Evolutionary conservation across 257 asterid genomes (phyloP), one percentile per base, ranked within the genome.

Genomic region (Salvia splendens): DNA sequence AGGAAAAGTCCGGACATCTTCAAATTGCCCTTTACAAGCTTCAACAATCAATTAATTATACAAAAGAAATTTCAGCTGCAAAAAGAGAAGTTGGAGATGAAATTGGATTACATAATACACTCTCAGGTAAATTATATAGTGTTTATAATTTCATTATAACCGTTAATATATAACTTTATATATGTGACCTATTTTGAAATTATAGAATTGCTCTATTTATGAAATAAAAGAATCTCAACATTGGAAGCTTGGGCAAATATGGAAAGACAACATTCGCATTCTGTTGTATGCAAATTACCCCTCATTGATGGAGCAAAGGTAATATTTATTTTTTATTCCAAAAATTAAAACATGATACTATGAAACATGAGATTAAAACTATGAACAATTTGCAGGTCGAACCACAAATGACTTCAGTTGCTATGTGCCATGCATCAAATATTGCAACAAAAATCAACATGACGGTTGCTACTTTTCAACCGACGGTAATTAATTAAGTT

Each of bases 251-350:
- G 98, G 97, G 75, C 77, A 52, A 79, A 77, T 61, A 66, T 85
- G 69, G 96, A 87, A 61, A 72, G 82, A 30, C 81, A 84, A 49
- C 82, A 92, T 74, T 40, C 54, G 80, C 87, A 83, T 8, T 75
- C 80, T 49, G 95, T 76, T 60, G 76, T 86, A 20, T 87, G 96
- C 71, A 83, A 76, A 67, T 70, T 92, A 64, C 98, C 97, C 50
- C 87, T 92, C 36, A 73, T 83, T 11, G 89, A 86, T 53, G 96
- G 98, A 11, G 96, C 96, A 12, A 83, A 74, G 91, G 98, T 82
- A 72, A 41, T 40, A 20, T 32, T 24, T 17, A 17, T 17, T 24
- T 24, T 24, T 24, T 24, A 24, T 24, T 24, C 3, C 30, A 1
- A 24, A 17, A 24, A 24, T 24, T 1, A 24, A 24, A 24, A 24